Evolutionary conservation across 23 red algal genomes (phyloP).

Genomic region (Gracilaria gracilis): DNA sequence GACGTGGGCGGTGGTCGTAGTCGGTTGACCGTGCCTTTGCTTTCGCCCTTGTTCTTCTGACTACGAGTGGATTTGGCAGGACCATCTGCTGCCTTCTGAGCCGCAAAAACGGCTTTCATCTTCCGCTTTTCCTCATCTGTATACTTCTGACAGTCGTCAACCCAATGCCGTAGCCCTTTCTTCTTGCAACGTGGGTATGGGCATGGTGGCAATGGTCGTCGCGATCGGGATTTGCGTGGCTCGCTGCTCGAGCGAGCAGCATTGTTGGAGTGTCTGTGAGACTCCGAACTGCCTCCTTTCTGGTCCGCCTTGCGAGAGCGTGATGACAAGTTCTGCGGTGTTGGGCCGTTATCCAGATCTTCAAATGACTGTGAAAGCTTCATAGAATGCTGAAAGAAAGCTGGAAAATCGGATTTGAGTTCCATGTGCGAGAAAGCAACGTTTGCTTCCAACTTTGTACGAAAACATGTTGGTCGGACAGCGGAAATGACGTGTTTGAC

Average conservation of each 20-base stretch:
- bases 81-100: slow-evolving; percentile 17
- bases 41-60: not conserved
- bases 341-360: not conserved
- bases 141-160: slow-evolving; percentile 9
- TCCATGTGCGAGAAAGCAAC: too few relatives aligned
- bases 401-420: too few relatives aligned
- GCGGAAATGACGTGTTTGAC: too few relatives aligned
- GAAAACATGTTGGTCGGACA: too few relatives aligned
- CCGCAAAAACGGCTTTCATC: slow-evolving; percentile 3
- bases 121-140: slow-evolving; percentile 14
- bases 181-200: slow-evolving; percentile 7
- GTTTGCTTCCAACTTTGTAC: too few relatives aligned
- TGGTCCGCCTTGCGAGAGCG: not conserved
- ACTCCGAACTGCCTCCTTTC: not conserved
- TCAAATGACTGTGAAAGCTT: slow-evolving; percentile 5
- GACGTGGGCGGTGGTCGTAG: not conserved
- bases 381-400: slow-evolving; percentile 1
- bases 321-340: not conserved
- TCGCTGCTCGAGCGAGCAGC: not conserved
- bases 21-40: not conserved
- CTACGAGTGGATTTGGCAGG: not conserved
- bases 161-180: too few relatives aligned
- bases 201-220: not conserved
- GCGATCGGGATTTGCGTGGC: not conserved
- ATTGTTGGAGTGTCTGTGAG: not conserved